Conservation (phyloP, 352 stramenopile genomes). For the Thraustochytrium sp. region DNA sequence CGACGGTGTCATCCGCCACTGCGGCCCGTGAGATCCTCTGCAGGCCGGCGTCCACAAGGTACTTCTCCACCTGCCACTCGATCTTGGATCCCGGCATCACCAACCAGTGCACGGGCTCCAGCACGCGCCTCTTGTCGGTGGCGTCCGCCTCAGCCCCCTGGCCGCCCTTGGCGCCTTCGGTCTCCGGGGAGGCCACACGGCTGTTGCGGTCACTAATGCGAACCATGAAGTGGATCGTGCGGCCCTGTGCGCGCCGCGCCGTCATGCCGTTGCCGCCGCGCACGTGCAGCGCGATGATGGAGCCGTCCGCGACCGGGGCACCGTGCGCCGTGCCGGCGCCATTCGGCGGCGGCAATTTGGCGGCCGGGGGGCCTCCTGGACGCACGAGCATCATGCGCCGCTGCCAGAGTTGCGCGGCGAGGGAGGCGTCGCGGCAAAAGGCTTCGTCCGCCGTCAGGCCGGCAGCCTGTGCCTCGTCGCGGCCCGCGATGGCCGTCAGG, state of each 20-base stretch:
- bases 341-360: not conserved
- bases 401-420: slow-evolving; percentile 15
- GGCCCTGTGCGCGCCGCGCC: not conserved
- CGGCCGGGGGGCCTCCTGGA: not conserved
- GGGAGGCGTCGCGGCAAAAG: slow-evolving; percentile 18
- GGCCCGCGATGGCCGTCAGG: slow-evolving; percentile 7
- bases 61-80: slow-evolving; percentile 37
- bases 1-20: not conserved
- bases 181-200: not conserved
- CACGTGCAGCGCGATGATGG: not conserved
- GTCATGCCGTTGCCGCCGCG: slow-evolving; percentile 21
- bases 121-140: not conserved
- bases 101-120: slow-evolving; percentile 33
- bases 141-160: not conserved
- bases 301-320: not conserved
- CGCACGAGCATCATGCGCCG: not conserved
- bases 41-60: not conserved
- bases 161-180: too few species aligned
- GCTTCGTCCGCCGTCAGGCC: not conserved
- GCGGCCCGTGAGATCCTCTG: not conserved
- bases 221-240: not conserved
- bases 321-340: not conserved
- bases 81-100: slow-evolving; percentile 4
- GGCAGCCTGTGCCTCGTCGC: not conserved
- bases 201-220: not conserved